Percentiles rank a stretch among this genome's conserved stretches.
phyloP scores from a whole-genome alignment of 2,329 filamentous ascomycete species.

The Penicillium verrucosum region DNA sequence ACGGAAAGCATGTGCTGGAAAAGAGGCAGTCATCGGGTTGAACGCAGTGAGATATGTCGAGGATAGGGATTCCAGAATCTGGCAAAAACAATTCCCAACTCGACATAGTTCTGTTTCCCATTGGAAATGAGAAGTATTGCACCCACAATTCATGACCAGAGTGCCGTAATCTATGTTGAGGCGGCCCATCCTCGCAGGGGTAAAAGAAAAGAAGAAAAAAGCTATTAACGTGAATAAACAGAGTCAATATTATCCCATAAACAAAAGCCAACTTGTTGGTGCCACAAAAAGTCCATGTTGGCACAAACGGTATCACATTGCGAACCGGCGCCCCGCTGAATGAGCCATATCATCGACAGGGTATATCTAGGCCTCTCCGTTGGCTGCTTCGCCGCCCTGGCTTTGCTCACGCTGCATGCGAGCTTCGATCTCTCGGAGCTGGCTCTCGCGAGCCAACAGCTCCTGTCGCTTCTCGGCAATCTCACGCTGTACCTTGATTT shows the following conservation, averaged over 20 bases:
- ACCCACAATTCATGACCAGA: conserved; percentile 28
- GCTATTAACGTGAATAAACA: conserved; percentile 43
- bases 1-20: conserved; percentile 4
- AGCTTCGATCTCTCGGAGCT: conserved; percentile 97
- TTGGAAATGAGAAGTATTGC: conserved; percentile 12
- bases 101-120: not conserved
- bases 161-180: conserved; percentile 32
- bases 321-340: conserved; percentile 29
- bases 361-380: conserved; percentile 38
- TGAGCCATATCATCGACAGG: conserved; percentile 28
- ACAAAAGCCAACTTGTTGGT: conserved; percentile 33
- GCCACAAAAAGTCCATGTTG: conserved; percentile 34
- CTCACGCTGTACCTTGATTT: conserved; percentile 98
- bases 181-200: conserved; percentile 20
- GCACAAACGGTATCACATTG: conserved; percentile 36
- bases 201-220: conserved; percentile 27
- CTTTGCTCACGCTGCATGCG: conserved; percentile 88
- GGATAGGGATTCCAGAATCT: not conserved
- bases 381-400: conserved; percentile 33
- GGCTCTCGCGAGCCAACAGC: conserved; percentile 92
- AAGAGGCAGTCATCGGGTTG: conserved; percentile 10
- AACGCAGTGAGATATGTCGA: not conserved
- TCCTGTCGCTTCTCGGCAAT: conserved; percentile 99
- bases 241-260: conserved; percentile 41
- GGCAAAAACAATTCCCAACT: not conserved